Base-by-base conservation (phyloP, 2,329 filamentous ascomycete species). In the Penicillium aurantiogriseum region DNA sequence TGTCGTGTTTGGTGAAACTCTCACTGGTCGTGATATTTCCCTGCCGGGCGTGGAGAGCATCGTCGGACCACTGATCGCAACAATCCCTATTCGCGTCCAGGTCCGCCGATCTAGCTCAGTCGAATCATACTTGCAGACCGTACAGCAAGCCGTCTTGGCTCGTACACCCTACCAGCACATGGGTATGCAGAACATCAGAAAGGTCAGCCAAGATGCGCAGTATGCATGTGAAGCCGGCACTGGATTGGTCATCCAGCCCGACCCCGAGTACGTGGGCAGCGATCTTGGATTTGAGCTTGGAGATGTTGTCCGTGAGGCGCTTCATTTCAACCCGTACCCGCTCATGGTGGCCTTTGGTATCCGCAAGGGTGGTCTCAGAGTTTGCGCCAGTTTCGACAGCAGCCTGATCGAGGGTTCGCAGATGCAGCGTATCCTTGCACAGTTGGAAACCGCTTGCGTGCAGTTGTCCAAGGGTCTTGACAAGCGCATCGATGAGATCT, bases 291-390 rank as follows among this genome's bases (percentile, higher is more conserved):
- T 77, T 50, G 56, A 63, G 9, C 44, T 64, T 11, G 74, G 70
- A 25, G 74, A 77, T 54, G 70, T 72, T 9, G 71, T 72, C 3
- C 69, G 61, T 10, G 71, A 74, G 51, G 71, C 71, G 1, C 65
- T 69, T 48, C 76, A 79, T 57, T 80, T 80, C 65, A 80, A 79
- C 52, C 74, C 79, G 0, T 81, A 82, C 57, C 76, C 79, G 5
- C 70, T 81, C 2, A 82, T 81, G 80, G 58, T 81, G 23, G 79
- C 71, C 3, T 80, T 73, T 62, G 77, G 76, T 5, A 74, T 80
- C 6, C 68, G 69, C 23, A 76, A 75, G 57, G 72, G 63, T 2
- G 77, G 78, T 1, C 76, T 81, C 54, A 66, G 76, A 55, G 71
- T 79, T 11, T 76, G 74, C 23, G 77, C 77, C 2, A 79, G 73